phyloP scores from a whole-genome alignment of 495 filamentous ascomycete genomes.

The Neurospora sp. region DNA sequence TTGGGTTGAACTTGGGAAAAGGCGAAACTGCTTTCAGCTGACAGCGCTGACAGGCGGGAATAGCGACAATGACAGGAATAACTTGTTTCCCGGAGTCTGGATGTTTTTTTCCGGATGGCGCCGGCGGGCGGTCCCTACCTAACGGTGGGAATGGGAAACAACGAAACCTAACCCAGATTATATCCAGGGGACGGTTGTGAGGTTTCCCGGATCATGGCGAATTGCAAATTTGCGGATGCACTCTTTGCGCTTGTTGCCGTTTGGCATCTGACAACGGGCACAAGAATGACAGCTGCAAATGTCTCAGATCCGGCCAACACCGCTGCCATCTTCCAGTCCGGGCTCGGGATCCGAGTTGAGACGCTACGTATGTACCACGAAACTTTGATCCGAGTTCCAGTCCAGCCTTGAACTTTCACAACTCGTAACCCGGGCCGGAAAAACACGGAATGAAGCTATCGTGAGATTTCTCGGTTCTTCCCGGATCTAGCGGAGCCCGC shows the following conservation, averaged over 20 bases:
- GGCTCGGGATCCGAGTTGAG: neutral
- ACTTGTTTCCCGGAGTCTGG: neutral
- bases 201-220: neutral
- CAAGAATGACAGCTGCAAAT: neutral
- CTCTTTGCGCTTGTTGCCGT: neutral
- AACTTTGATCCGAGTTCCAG: neutral
- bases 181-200: neutral
- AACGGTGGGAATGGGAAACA: neutral
- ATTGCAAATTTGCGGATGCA: neutral
- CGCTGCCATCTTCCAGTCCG: neutral
- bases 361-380: neutral
- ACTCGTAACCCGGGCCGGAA: neutral
- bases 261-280: neutral
- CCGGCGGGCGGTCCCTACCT: neutral
- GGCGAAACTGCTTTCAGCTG: neutral
- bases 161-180: neutral
- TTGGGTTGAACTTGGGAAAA: neutral
- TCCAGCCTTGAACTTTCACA: neutral
- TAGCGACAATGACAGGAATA: neutral
- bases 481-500: neutral
- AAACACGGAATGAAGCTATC: neutral
- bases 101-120: neutral
- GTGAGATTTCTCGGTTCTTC: neutral
- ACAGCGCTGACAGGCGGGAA: neutral
- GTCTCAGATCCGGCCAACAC: neutral